Percentiles rank a stretch among this genome's conserved stretches.
Evolutionary conservation across 805 yeast species (phyloP).

Genomic region (Candida oleophila): DNA sequence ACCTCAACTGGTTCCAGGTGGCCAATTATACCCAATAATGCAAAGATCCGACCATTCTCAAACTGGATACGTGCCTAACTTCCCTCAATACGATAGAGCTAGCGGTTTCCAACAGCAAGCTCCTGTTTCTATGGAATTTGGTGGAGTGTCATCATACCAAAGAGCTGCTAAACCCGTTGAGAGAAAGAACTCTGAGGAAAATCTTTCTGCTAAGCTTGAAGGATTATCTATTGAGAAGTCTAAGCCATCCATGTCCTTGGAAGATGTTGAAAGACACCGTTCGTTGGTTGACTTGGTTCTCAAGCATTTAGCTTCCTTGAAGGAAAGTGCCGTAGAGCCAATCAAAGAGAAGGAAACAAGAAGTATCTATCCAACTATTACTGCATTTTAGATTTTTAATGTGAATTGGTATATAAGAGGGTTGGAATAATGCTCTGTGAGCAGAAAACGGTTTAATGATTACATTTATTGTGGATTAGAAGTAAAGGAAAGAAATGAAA

Average conservation of each 20-base stretch:
- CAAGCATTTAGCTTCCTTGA: constrained; percentile 24
- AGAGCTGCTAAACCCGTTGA: constrained; percentile 22
- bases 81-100: constrained; percentile 31
- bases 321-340: constrained; percentile 10
- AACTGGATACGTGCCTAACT: constrained; percentile 14
- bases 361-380: constrained; percentile 38
- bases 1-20: neutral
- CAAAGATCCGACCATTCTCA: constrained; percentile 5
- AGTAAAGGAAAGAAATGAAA: too few species aligned
- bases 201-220: constrained; percentile 5
- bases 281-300: constrained; percentile 35
- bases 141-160: constrained; percentile 37
- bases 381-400: constrained; percentile 32
- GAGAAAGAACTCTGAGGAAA: neutral
- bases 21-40: constrained; percentile 22
- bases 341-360: neutral
- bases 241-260: constrained; percentile 14
- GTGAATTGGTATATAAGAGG: too few species aligned
- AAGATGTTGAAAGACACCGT: constrained; percentile 34
- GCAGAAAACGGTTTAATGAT: too few species aligned
- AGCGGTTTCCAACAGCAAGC: constrained; percentile 14
- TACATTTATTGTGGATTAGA: too few species aligned
- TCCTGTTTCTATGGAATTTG: constrained; percentile 30
- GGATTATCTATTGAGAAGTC: constrained; percentile 12
- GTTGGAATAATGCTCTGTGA: too few species aligned